Base-by-base conservation (phyloP, 2,329 filamentous ascomycete genomes). In the Apiospora arundinis region DNA sequence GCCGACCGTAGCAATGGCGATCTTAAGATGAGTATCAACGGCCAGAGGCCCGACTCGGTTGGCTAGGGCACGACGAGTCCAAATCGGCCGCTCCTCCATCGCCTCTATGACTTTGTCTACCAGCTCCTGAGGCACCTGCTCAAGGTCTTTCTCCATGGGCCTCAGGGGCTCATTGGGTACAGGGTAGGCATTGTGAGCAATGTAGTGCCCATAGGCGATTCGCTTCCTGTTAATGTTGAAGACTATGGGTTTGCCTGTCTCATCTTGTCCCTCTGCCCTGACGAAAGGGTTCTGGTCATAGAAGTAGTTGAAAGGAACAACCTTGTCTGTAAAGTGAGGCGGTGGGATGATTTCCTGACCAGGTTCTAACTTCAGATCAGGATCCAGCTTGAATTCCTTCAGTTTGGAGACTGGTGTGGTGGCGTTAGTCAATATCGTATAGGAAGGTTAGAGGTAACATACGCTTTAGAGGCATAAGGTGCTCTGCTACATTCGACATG, bases 261-360 rank as follows among this genome's bases (percentile, higher is more conserved):
- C 87, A 70, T 90, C 88, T 63, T 87, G 80, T 4, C 85, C 83
- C 72, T 90, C 90, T 70, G 90, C 84, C 68, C 88, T 91, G 37
- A 95, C 92, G 70, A 92, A 92, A 0, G 93, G 90, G 73, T 97
- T 97, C 82, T 98, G 95, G 48, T 93, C 92, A 82, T 97, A 98
- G 74, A 91, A 91, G 81, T 92, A 93, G 77, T 89, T 91, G 82
- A 95, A 95, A 2, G 93, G 93, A 45, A 95, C 84, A 18, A 89
- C 88, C 79, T 92, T 90, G 70, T 92, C 90, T 2, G 93, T 92
- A 80, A 95, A 93, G n/a, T 90, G 87, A 0, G 94, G 93, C 0
- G 94, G 93, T 16, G 94, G 93, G 49, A 95, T 88, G 63, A 97
- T 88, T 75, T 95, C 93, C 45, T 91, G 88, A 68, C 91, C 86